Evolutionary conservation across 148 eudicot species (phyloP), one percentile per base, ranked within the genome.

Genomic region (Agrostemma githago): DNA sequence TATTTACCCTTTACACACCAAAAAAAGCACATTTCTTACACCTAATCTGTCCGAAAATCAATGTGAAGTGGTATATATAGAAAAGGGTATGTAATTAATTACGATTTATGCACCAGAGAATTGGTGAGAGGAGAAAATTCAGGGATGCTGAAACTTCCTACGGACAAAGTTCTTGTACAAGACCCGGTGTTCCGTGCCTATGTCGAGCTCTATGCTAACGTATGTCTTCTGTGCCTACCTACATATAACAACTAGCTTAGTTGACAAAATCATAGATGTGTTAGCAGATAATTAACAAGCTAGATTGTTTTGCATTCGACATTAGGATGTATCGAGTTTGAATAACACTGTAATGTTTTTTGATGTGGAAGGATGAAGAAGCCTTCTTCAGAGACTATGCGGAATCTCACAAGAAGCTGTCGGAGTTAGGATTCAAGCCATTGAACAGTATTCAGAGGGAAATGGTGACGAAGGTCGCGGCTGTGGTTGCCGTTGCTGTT

Each of bases 331-430:
- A 26, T 5, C n/a, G 60, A 57, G 60, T 57, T 4, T 57, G 60
- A 57, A 4, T 19, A n/a, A 57, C 60, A 14, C 34, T 26, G 34
- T 26, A 26, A 26, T 26, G 34, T 26, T 0, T 26, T 4, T 54
- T 19, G 4, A 68, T 19, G 19, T 38, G 60, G 69, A 82, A 91
- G 97, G 97, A 93, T 70, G 90, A 91, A 72, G 90, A 87, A 46
- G 91, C 88, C 20, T 94, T 94, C 82, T 89, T 94, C 79, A 81
- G 65, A 80, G 98, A 91, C 76, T 94, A 94, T 74, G 97, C 97
- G 15, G 84, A 70, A 41, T 94, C 98, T 64, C 98, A 91, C 87
- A 91, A 88, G 84, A 94, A 88, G 78, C 83, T 91, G 5, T 94
- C 97, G 0, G 91, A 89, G 83, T 79, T 94, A 37, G 98, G 98